Conservation (phyloP, 768 basidiomycete species). For the Pleurotus djamor region DNA sequence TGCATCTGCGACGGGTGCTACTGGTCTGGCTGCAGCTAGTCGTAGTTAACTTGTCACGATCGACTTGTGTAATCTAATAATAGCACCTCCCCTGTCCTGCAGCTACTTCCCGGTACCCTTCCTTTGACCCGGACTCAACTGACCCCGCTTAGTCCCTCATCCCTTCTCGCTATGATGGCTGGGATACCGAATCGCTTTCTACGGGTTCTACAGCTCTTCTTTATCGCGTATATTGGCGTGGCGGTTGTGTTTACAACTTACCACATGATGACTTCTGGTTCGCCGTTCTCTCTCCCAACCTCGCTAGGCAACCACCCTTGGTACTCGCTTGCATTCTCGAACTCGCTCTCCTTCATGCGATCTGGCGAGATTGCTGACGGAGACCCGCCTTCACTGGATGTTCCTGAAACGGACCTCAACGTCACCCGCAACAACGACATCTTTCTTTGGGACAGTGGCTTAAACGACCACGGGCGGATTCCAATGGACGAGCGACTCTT, state of each 20-base stretch:
- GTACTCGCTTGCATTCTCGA: constrained; percentile 15
- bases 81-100: no score
- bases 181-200: constrained; percentile 11
- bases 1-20: constrained; percentile 63
- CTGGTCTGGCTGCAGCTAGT: constrained; percentile 42
- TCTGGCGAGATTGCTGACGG: constrained; percentile 11
- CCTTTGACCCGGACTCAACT: no score
- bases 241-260: constrained; percentile 46
- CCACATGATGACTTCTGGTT: constrained; percentile 29
- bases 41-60: neutral
- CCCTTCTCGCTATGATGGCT: neutral
- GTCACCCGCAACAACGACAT: constrained; percentile 10
- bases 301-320: constrained; percentile 11
- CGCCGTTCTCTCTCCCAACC: constrained; percentile 24
- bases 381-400: constrained; percentile 6
- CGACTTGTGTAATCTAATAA: no score
- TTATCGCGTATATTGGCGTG: constrained; percentile 30
- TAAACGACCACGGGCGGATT: constrained; percentile 28
- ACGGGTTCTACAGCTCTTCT: constrained; percentile 21
- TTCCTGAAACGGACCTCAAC: neutral
- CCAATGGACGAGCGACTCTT: constrained; percentile 48
- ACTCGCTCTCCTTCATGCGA: constrained; percentile 12
- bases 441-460: constrained; percentile 29
- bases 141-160: neutral
- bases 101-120: no score